Base-by-base conservation (phyloP, 2,329 filamentous ascomycete species). In the Pochonia chlamydosporia region DNA sequence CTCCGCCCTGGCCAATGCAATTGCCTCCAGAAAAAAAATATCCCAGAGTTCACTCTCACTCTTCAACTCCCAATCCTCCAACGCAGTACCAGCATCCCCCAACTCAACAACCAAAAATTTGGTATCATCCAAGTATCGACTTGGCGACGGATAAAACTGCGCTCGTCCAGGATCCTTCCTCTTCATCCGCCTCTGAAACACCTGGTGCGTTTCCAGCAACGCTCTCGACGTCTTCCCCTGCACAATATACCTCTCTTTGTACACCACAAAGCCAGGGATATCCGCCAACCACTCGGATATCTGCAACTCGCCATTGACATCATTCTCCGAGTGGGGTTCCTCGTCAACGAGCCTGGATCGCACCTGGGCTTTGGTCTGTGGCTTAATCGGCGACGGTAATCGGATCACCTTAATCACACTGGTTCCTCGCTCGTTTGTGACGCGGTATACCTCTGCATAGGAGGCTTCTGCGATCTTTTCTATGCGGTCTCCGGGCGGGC, bases 401-500 rank as follows among this genome's bases (percentile, higher is more conserved):
- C 80, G 74, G 49, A 84, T 80, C 18, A 79, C 75, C 54, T 85
- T 85, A 63, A 85, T 79, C 56, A 85, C 82, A 59, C 79, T 83
- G 23, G 76, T 81, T 8, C 79, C 80, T 14, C 73, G 68, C 39
- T 71, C 67, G 56, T 82, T 84, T 40, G 69, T 76, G 53, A 84
- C 72, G 9, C 79, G 78, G 55, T 84, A 85, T 9, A 85, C 79
- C 58, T 85, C 81, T 5, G 81, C 80, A 54, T 78, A 85, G 2
- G 81, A 84, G 5, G 81, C 81, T 59, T 85, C 81, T 9, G 81
- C 81, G 43, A 85, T 84, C 63, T 85, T 85, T 37, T 72, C 70
- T 42, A 84, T 79, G 30, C 63, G 62, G 55, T 78, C 74, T 14
- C 69, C 72, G 0, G 69, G 63, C 0, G 75, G 74, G 42, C 79